Evolutionary conservation across 257 asterid genomes (phyloP), one percentile per base, ranked within the genome.

Genomic region (Echites panduratus): DNA sequence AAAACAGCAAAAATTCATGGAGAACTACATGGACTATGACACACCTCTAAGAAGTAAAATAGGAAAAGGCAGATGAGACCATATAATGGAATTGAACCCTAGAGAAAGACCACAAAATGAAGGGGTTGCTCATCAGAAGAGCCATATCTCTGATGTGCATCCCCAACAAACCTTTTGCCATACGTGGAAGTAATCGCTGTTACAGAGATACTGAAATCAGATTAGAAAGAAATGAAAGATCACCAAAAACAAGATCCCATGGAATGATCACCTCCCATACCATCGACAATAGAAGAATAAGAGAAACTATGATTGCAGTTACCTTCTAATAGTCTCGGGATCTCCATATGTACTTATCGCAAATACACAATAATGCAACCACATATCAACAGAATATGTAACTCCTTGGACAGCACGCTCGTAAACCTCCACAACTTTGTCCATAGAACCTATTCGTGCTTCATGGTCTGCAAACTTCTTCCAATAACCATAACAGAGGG

Each of bases 381-480:
- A 95, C 97, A 92, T 90, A 73, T 95, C 99, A 58, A 95, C 99
- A 79, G 99, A 95, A 84, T 95, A 95, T 59, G 99, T 89, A 75
- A 95, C 99, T 52, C 97, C 98, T 78, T 87, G 96, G 83, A 95
- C 90, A 62, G 99, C 96, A 76, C 94, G 86, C 77, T 95, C 99
- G 82, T 95, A 95, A 72, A 95, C 93, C 84, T 90, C 96, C 9
- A 83, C 96, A 80, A 95, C 99, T 83, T 87, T 91, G 79, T 95
- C 99, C 72, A 79, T 68, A 45, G 96, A 85, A 78, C 98, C 88
- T 64, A 92, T 86, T 19, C 96, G 96, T 32, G 94, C 94, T 85
- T 90, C 99, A 32, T 95, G 99, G 82, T 95, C 99, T 64, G 99
- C 98, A 79, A 90, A 95, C 80, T 95, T 95, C 88, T 95, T 95